These are phyloP conservation scores for Penicillium decumbens DNA, from an alignment of 2,329 filamentous ascomycete genomes.

Conservation along the genomic window DNA sequence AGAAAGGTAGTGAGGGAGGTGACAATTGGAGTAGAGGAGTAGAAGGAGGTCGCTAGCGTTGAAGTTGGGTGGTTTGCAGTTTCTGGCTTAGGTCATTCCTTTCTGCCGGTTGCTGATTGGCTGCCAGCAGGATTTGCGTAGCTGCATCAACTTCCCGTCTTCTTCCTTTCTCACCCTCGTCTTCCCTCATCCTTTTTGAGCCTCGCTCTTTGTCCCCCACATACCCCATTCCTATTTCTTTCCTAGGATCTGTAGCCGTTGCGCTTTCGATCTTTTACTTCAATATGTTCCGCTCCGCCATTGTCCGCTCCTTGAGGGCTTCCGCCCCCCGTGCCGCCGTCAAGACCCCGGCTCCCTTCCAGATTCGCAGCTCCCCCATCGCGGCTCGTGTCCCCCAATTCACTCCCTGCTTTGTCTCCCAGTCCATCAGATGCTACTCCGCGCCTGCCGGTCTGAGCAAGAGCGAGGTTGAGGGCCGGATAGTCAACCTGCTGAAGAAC, in stretches of 20 bases:
- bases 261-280: slow-evolving; percentile 17
- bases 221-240: slow-evolving; percentile 10
- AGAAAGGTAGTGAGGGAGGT: slow-evolving; percentile 17
- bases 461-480: slow-evolving; percentile 83
- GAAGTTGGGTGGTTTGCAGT: slow-evolving; percentile 29
- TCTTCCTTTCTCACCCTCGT: slow-evolving; percentile 19
- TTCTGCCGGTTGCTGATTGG: slow-evolving; percentile 40
- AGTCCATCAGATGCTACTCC: slow-evolving; percentile 78
- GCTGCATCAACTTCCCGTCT: slow-evolving; percentile 28
- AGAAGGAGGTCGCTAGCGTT: slow-evolving; percentile 18
- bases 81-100: slow-evolving; percentile 40
- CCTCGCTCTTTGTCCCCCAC: slow-evolving; percentile 15
- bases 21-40: slow-evolving; percentile 22
- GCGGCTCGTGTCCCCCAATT: slow-evolving; percentile 56
- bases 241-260: slow-evolving; percentile 15
- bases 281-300: slow-evolving; percentile 84
- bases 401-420: slow-evolving; percentile 59
- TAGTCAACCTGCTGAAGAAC: slow-evolving; percentile 86
- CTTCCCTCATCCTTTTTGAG: slow-evolving; percentile 12
- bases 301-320: slow-evolving; percentile 69
- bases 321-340: slow-evolving; percentile 47
- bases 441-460: slow-evolving; percentile 72
- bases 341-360: slow-evolving; percentile 56
- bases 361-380: slow-evolving; percentile 57
- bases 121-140: slow-evolving; percentile 33